Conservation (phyloP, 306 rosid species). For the Trifolium pratense region DNA sequence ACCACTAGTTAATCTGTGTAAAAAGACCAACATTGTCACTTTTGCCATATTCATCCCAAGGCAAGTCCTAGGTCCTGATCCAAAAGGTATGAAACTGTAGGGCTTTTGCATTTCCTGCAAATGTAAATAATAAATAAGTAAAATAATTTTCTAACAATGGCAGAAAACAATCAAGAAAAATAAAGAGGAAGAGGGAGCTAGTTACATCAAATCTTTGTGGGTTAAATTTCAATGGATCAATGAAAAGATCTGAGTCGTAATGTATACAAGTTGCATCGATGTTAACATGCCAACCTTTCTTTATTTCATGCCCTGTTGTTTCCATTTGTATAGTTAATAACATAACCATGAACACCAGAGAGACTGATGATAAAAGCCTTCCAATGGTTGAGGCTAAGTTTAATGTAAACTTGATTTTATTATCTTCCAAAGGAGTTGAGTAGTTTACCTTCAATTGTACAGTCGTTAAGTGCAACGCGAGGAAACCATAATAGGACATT, state of each 20-base stretch:
- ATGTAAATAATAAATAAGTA: not conserved
- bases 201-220: slow-evolving; percentile 79
- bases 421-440: slow-evolving; percentile 8
- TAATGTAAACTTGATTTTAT: slow-evolving; percentile 3
- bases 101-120: slow-evolving; percentile 74
- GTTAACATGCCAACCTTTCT: slow-evolving; percentile 81
- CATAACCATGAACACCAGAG: not conserved
- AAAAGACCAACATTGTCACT: slow-evolving; percentile 67
- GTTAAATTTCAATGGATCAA: slow-evolving; percentile 65
- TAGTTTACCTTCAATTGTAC: slow-evolving; percentile 63
- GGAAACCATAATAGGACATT: slow-evolving; percentile 78
- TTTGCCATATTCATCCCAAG: slow-evolving; percentile 76
- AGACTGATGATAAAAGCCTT: not conserved
- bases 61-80: slow-evolving; percentile 79
- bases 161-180: not conserved
- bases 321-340: not conserved
- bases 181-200: slow-evolving; percentile 29
- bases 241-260: slow-evolving; percentile 61
- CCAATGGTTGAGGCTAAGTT: not conserved
- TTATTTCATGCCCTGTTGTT: slow-evolving; percentile 62
- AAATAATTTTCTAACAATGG: slow-evolving; percentile 3
- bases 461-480: slow-evolving; percentile 67
- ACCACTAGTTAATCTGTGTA: slow-evolving; percentile 62
- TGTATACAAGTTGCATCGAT: slow-evolving; percentile 72
- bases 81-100: slow-evolving; percentile 69